phyloP scores from a whole-genome alignment of 257 asterid species.

The Plantago elongata region DNA sequence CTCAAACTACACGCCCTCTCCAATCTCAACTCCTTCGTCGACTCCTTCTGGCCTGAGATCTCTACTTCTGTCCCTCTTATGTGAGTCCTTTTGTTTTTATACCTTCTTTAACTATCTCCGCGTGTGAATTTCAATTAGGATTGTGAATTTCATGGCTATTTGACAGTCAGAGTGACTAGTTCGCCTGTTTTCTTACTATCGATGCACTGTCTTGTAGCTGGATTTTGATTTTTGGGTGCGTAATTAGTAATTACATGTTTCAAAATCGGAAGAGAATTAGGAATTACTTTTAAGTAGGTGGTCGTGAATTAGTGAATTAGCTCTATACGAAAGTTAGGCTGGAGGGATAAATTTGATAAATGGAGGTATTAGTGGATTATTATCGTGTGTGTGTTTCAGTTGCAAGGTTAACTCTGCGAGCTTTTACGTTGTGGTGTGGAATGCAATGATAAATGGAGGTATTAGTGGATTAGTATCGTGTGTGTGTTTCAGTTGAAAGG shows the following conservation, averaged over 20 bases:
- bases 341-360: too few species aligned
- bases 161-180: too few species aligned
- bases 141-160: background rate
- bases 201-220: background rate
- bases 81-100: slow-evolving; percentile 26
- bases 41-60: slow-evolving; percentile 91
- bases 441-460: too few species aligned
- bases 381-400: too few species aligned
- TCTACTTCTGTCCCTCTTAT: slow-evolving; percentile 75
- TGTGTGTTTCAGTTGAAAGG: too few species aligned
- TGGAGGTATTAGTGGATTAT: too few species aligned
- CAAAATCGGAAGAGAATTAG: background rate
- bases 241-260: background rate
- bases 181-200: background rate
- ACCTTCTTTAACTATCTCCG: background rate
- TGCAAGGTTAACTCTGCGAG: too few species aligned
- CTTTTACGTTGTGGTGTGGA: too few species aligned
- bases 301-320: too few species aligned
- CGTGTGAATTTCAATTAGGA: background rate
- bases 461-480: too few species aligned
- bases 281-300: too few species aligned
- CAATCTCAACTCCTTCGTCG: slow-evolving; percentile 72
- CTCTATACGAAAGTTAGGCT: too few species aligned
- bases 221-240: background rate
- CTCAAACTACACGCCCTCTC: slow-evolving; percentile 82